Conservation (phyloP, 345 rosid species). For the Draba incana region DNA sequence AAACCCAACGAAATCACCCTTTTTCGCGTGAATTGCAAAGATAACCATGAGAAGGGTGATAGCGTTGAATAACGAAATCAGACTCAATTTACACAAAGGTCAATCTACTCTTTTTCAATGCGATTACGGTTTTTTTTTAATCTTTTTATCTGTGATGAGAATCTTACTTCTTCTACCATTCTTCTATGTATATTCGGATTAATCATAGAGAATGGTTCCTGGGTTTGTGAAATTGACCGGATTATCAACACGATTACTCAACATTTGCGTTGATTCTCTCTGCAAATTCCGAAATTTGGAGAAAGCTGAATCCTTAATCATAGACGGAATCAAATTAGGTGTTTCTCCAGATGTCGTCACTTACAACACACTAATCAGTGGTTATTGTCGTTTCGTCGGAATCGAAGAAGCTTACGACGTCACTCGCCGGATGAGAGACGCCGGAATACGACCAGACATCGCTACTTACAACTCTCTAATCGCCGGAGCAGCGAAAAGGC, state of each 20-base stretch:
- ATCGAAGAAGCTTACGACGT: constrained; percentile 63
- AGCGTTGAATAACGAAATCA: no score
- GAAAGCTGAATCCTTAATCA: constrained; percentile 63
- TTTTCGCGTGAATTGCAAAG: no score
- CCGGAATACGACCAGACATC: constrained; percentile 65
- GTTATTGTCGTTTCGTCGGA: constrained; percentile 61
- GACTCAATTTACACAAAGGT: no score
- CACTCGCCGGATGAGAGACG: constrained; percentile 65
- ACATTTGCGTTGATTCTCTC: constrained; percentile 60
- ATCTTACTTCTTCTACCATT: constrained; percentile 23
- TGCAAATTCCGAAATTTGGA: constrained; percentile 58
- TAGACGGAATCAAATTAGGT: constrained; percentile 74
- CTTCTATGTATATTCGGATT: constrained; percentile 35
- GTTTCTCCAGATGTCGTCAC: constrained; percentile 86
- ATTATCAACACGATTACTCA: constrained; percentile 66
- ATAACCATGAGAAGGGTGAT: no score
- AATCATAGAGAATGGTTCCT: constrained; percentile 30
- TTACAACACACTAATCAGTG: constrained; percentile 66
- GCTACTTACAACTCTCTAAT: constrained; percentile 74
- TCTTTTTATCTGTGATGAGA: no score
- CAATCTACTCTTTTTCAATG: no score
- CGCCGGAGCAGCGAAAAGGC: constrained; percentile 57
- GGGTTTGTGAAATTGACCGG: constrained; percentile 42
- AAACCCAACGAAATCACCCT: no score
- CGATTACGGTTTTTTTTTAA: no score